Base-by-base conservation (phyloP, 306 rosid species). In the Rosa multiflora region DNA sequence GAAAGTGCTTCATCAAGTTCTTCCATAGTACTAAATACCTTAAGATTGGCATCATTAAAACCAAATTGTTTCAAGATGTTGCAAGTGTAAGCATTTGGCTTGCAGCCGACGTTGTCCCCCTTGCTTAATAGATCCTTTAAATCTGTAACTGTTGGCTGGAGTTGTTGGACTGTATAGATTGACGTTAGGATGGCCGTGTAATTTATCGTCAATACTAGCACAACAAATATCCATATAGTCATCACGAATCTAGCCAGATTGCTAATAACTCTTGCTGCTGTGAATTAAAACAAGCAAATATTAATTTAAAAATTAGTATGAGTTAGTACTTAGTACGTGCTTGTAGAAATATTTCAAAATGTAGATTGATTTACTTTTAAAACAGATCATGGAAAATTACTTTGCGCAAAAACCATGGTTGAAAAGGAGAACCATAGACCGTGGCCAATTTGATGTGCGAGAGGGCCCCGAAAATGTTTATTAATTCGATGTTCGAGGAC, bases 91-190 rank as follows among this genome's bases (percentile, higher is more conserved):
- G 26, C 26, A 48, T 48, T 48, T 48, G 5, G 12, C 0, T 3
- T 5, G 20, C 80, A 90, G 10, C 97, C 97, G 10, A 90, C 96
- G 49, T 76, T 79, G 74, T 82, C 75, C 52, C 70, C 67, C 5
- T 80, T 75, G 40, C 48, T 78, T n/a, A 81, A 40, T 10, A 89
- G 86, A 63, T 82, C 78, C 2, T 81, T 39, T 3, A 90, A 51
- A 17, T 86, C 79, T 3, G 88, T 81, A 21, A 81, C 39, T 10
- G 81, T 52, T 58, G 97, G 96, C 0, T 68, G 66, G 1, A 92
- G 82, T 5, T 86, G 79, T 40, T 89, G 83, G 18, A 89, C 91
- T 2, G 94, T 51, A 14, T 90, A 17, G 2, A 53, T 23, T 53
- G 61, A 53, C 2, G 61, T 6, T 18, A 53, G 10, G 2, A 10